Base-by-base conservation (phyloP, 495 filamentous ascomycete species). In the Xylaria telfairii region DNA sequence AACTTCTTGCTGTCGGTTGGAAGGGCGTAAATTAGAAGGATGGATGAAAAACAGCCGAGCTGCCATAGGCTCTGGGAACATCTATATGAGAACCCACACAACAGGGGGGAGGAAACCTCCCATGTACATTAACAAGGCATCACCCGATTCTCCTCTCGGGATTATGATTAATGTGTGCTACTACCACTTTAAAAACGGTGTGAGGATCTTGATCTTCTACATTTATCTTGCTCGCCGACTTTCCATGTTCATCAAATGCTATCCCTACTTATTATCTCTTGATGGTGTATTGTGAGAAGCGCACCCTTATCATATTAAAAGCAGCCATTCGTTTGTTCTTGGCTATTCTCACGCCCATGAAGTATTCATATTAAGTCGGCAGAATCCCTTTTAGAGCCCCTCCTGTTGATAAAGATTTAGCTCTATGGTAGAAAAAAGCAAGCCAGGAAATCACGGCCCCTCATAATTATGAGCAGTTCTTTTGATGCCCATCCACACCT, bases 1-100 rank as follows among this genome's bases (percentile, higher is more conserved):
- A 95, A 85, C 65, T 78, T 87, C 71, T 78, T 89, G 76, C 81
- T 89, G 70, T 85, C 79, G 19, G 81, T 87, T 17, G 85, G 85
- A 63, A 81, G 77, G 77, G 66, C 75, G 42, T 84, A 75, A 76
- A 30, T 47, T 49, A 24, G 17, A 56, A 47, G 10, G 28, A 46
- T 12, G 24, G 30, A n/a, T 1, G 7, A 19, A 37, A 59, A 19
- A 21, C 19, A 59, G 56, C n/a, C n/a, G 56, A 37, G 7, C 21
- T 65, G 44, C 17, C 6, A 41, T 53, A 32, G 12, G 30, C 24
- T 4, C 46, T 21, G 6, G n/a, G 41, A 30, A 17, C 24, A 59
- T 70, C 8, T 37, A 19, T 49, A 39, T 17, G 10, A 47, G 4
- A 10, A 65, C 61, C 17, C 49, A 21, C 57, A 64, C 15, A 28